Evolutionary conservation across 768 basidiomycete species (phyloP), one percentile per base, ranked within the genome.

Genomic region (Mycena crocata): DNA sequence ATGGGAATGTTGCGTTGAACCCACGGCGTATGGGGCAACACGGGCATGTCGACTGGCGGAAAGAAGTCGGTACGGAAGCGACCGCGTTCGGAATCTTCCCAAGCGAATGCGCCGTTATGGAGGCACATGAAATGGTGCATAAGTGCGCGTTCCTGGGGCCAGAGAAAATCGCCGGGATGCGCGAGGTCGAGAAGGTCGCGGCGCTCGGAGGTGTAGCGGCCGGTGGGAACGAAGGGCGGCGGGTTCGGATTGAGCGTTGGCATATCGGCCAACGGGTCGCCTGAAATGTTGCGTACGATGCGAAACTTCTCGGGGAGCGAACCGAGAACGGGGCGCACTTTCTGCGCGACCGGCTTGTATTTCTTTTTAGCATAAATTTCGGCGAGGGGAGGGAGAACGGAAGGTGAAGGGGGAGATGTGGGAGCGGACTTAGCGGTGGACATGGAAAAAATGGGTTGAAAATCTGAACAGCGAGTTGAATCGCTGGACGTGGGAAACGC

Each of bases 11-110:
- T 24, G 67, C 74, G 44, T 23, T 63, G 59, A 4, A 17, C 57
- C 75, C 75, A 78, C 0, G 74, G 74, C 2, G 49, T 71, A 57
- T 76, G 75, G 21, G 58, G 63, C 19, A 61, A 35, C 10, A 71
- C 67, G 23, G 73, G 72, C 10, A 75, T 71, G 9, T 68, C 54
- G 9, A 74, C 42, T 15, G 69, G 72, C 1, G 64, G 64, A 35
- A 74, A 72, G 60, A 73, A 76, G 14, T 76, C 74, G 5, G 69
- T 65, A 39, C 68, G 48, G 39, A 73, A 73, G 2, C 28, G 23
- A 15, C 74, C 68, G 6, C 63, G 64, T 44, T 75, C 66, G 7
- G 46, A 23, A 4, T 70, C 71, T 19, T 75, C 37, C 70, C 70
- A 76, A 17, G 72, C 62, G 35, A 76, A 68, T 2, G 34, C 71